phyloP scores from a whole-genome alignment of 345 rosid species.

The Draba incana region DNA sequence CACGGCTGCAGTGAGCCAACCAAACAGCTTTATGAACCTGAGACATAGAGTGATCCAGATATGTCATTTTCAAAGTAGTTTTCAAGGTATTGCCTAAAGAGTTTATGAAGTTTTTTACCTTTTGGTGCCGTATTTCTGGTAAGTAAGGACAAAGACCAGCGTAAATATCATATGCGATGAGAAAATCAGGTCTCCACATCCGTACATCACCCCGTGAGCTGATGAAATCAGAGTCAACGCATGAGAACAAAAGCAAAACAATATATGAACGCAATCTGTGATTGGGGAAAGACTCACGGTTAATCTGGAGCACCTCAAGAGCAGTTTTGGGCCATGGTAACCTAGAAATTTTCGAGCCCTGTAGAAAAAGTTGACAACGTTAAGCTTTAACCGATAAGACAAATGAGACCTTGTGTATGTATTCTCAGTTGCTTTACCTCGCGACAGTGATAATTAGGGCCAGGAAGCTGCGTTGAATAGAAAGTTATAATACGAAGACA shows the following conservation, averaged over 20 bases:
- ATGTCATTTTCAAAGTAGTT: constrained; percentile 9
- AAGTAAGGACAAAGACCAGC: constrained; percentile 84
- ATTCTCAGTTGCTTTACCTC: constrained; percentile 57
- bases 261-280: not conserved
- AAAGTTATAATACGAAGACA: constrained; percentile 84
- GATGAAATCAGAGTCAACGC: constrained; percentile 46
- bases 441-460: constrained; percentile 96
- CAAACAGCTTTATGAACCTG: constrained; percentile 87
- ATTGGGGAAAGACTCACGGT: constrained; percentile 55
- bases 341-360: constrained; percentile 88
- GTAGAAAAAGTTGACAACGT: constrained; percentile 7
- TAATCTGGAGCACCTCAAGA: constrained; percentile 70
- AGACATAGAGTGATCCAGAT: constrained; percentile 25
- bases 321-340: constrained; percentile 77
- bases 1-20: constrained; percentile 76
- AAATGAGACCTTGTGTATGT: not conserved
- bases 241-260: constrained; percentile 16
- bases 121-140: constrained; percentile 90
- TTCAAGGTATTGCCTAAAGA: constrained; percentile 1
- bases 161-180: constrained; percentile 99
- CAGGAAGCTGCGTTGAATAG: constrained; percentile 97
- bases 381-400: constrained; percentile 11
- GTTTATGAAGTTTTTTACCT: constrained; percentile 58
- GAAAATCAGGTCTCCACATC: constrained; percentile 98
- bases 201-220: constrained; percentile 89